Percentiles rank a stretch among this genome's conserved stretches.
These are phyloP conservation scores for Neckera pumila DNA, from an alignment of 225 moss, liverwort and hornwort species.

Conservation along the genomic window DNA sequence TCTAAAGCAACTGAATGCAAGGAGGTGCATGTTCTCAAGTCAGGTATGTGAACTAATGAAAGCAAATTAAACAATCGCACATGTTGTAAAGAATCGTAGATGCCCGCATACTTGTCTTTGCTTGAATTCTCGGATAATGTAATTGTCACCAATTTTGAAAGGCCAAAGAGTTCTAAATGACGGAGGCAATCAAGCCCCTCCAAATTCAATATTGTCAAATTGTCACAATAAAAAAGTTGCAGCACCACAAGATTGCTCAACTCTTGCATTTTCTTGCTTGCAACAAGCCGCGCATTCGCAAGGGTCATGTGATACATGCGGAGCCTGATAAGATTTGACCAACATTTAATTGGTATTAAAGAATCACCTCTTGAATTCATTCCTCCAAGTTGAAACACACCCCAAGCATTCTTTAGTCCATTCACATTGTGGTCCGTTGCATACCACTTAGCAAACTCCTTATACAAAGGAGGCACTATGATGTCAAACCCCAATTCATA, in stretches of 20 bases:
- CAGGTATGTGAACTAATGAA: not conserved
- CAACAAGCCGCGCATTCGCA: not conserved
- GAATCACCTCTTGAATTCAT: not conserved
- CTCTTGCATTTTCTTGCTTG: not conserved
- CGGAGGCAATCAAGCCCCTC: not conserved
- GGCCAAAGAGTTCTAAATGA: rapidly evolving
- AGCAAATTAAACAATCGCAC: rapidly evolving
- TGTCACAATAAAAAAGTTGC: rapidly evolving
- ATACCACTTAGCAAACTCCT: not conserved
- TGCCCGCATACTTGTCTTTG: not conserved
- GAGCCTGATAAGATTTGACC: not conserved
- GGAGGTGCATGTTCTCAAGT: not conserved
- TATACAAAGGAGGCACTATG: not conserved
- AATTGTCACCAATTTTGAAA: not conserved
- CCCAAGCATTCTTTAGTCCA: not conserved
- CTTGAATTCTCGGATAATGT: not conserved
- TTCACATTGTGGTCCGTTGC: not conserved
- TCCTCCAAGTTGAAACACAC: not conserved
- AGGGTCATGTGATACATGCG: not conserved
- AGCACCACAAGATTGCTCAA: not conserved
- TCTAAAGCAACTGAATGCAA: not conserved
- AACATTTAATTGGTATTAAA: not conserved
- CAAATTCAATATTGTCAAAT: not conserved
- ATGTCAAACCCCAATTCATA: rapidly evolving
- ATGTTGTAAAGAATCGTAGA: not conserved